Conservation (phyloP, 2,329 filamentous ascomycete species). For the Sarocladium strictum region DNA sequence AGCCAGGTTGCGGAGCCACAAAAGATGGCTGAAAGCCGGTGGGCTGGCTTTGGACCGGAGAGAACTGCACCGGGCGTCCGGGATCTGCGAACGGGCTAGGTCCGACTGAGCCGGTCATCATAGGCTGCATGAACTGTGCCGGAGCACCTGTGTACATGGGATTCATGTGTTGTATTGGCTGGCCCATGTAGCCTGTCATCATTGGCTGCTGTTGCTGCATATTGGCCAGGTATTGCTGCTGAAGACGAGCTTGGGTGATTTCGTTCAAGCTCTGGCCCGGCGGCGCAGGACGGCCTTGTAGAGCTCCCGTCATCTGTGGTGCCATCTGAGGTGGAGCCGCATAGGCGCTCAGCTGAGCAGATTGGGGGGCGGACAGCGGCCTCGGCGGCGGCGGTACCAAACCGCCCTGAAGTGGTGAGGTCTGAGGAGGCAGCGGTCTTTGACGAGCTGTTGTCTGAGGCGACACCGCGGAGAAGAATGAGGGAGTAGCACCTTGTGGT, state of each 20-base stretch:
- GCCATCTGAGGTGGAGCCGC: slow-evolving; percentile 61
- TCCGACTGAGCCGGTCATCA: slow-evolving; percentile 37
- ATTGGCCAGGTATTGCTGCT: slow-evolving; percentile 51
- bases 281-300: slow-evolving; percentile 59
- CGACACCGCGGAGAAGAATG: slow-evolving; percentile 44
- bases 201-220: slow-evolving; percentile 33
- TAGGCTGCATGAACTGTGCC: slow-evolving; percentile 38
- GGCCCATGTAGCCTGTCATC: slow-evolving; percentile 28
- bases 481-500: slow-evolving; percentile 49
- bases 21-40: slow-evolving; percentile 52
- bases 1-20: slow-evolving; percentile 40
- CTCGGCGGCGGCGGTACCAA: slow-evolving; percentile 74
- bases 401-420: slow-evolving; percentile 49
- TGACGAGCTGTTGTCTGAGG: slow-evolving; percentile 43
- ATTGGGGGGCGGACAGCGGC: slow-evolving; percentile 81
- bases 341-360: slow-evolving; percentile 68
- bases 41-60: slow-evolving; percentile 52
- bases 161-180: slow-evolving; percentile 17
- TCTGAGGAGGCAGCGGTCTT: slow-evolving; percentile 65
- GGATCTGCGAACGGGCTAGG: slow-evolving; percentile 36
- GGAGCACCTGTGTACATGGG: slow-evolving; percentile 31
- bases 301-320: slow-evolving; percentile 73
- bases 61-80: slow-evolving; percentile 32
- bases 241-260: slow-evolving; percentile 59
- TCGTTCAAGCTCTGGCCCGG: slow-evolving; percentile 74